Percentiles rank a stretch among this genome's conserved stretches.
These are phyloP conservation scores for Planoprotostelium fungivorum DNA, from an alignment of 78 protist genomes.

Conservation along the genomic window DNA sequence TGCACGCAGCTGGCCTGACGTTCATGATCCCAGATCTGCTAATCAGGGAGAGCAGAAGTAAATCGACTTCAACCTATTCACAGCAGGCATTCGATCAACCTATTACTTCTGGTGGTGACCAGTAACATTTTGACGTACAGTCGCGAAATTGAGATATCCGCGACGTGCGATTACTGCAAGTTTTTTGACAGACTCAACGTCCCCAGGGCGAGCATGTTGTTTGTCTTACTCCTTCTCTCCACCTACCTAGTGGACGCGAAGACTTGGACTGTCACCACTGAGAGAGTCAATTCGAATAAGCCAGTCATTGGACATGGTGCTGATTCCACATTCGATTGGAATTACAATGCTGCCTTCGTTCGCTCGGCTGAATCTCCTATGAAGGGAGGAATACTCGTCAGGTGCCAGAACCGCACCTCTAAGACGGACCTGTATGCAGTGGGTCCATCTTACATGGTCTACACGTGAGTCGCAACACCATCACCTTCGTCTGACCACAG, in stretches of 20 bases:
- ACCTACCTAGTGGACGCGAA: constrained; percentile 7
- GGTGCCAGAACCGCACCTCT: background rate
- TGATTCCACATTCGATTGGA: background rate
- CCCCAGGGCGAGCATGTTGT: too few species aligned
- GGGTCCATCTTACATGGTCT: background rate
- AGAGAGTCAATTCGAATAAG: background rate
- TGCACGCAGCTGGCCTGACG: too few species aligned
- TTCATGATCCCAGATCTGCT: too few species aligned
- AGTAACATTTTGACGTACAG: too few species aligned
- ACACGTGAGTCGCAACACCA: background rate
- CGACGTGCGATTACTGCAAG: too few species aligned
- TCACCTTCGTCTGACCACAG: too few species aligned
- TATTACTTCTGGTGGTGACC: too few species aligned
- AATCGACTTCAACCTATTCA: too few species aligned
- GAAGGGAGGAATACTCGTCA: background rate
- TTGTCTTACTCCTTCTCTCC: background rate
- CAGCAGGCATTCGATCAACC: too few species aligned
- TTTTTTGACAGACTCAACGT: too few species aligned
- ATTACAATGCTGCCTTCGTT: background rate
- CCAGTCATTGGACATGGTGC: background rate
- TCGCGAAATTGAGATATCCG: too few species aligned
- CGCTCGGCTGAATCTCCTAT: background rate
- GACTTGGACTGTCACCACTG: constrained; percentile 19
- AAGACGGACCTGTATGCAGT: background rate
- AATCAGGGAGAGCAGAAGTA: too few species aligned